A percentile compares a stretch with the other conserved stretches of the same genome.
These are phyloP conservation scores for Parascedosporium putredinis DNA, from an alignment of 2,329 filamentous ascomycete species.

Conservation along the genomic window DNA sequence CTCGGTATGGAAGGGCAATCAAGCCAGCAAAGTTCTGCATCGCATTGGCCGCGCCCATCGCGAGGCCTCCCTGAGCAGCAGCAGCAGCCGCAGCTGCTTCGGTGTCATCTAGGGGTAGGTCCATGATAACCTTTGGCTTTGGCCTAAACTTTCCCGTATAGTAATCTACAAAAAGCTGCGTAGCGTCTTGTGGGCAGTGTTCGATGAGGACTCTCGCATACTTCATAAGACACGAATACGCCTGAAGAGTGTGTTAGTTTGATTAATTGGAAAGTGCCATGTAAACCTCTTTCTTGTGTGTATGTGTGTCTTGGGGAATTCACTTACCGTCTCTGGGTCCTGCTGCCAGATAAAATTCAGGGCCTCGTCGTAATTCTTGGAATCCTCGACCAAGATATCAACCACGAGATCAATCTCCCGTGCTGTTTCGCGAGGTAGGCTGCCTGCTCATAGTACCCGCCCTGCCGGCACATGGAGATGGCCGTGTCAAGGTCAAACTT, in stretches of 20 bases:
- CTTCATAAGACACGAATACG: conserved; percentile 85
- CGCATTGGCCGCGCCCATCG: conserved; percentile 57
- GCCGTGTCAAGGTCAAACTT: conserved; percentile 97
- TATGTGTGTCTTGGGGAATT: too few relatives aligned
- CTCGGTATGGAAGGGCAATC: conserved; percentile 79
- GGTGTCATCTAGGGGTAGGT: too few relatives aligned
- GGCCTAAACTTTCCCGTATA: conserved; percentile 79
- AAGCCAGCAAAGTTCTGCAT: conserved; percentile 80
- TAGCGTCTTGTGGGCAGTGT: conserved; percentile 73
- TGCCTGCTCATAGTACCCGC: conserved; percentile 92
- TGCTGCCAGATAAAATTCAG: conserved; percentile 85
- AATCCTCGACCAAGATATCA: conserved; percentile 91
- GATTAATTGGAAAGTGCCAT: fast-evolving
- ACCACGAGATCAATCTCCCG: conserved; percentile 89
- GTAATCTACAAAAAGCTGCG: conserved; percentile 84
- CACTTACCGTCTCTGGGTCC: conserved; percentile 63
- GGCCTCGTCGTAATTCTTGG: conserved; percentile 79
- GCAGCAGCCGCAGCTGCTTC: conserved; percentile 2
- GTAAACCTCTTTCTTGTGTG: too few relatives aligned
- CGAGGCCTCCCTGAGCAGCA: conserved; percentile 9
- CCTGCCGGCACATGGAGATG: conserved; percentile 94
- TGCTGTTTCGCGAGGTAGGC: conserved; percentile 93
- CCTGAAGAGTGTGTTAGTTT: conserved; percentile 31
- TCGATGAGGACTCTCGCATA: conserved; percentile 86
- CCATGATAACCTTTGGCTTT: too few relatives aligned